Conservation (phyloP, 495 filamentous ascomycete species). For the Aspergillus conjunctus region DNA sequence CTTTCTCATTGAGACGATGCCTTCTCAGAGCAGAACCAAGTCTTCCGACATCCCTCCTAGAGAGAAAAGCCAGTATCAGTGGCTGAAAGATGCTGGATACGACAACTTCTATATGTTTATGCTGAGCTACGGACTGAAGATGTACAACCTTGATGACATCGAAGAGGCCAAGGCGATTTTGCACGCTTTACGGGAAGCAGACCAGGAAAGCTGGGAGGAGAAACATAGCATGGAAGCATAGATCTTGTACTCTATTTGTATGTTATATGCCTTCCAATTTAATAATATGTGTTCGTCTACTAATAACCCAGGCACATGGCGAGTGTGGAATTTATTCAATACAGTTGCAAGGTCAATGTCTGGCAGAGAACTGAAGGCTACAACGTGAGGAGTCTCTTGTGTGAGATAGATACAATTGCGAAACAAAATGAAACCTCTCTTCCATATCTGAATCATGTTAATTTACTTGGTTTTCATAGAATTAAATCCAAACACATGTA, state of each 20-base stretch:
- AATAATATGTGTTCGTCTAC: too few species aligned
- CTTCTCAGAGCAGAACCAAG: not conserved
- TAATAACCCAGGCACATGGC: too few species aligned
- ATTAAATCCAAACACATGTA: not conserved
- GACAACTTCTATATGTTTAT: constrained; percentile 16
- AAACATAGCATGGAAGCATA: not conserved
- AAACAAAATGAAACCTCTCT: too few species aligned
- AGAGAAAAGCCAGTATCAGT: constrained; percentile 9
- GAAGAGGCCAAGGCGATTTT: constrained; percentile 15
- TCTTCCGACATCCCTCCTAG: constrained; percentile 12
- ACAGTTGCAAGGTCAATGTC: too few species aligned
- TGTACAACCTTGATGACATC: constrained; percentile 3
- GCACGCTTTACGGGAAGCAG: constrained; percentile 2
- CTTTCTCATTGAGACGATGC: not conserved
- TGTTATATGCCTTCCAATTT: not conserved
- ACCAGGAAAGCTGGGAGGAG: constrained; percentile 3
- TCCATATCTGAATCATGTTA: too few species aligned
- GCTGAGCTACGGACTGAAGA: constrained; percentile 17
- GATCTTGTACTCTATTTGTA: too few species aligned
- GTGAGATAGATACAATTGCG: too few species aligned
- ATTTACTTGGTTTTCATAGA: not conserved
- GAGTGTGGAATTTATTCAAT: too few species aligned
- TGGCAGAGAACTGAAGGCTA: too few species aligned
- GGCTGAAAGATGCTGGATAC: constrained; percentile 18
- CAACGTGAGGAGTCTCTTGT: too few species aligned